Evolutionary conservation across 208 protist species (phyloP), one percentile per base, ranked within the genome.

Genomic region (Trypanosoma mega): DNA sequence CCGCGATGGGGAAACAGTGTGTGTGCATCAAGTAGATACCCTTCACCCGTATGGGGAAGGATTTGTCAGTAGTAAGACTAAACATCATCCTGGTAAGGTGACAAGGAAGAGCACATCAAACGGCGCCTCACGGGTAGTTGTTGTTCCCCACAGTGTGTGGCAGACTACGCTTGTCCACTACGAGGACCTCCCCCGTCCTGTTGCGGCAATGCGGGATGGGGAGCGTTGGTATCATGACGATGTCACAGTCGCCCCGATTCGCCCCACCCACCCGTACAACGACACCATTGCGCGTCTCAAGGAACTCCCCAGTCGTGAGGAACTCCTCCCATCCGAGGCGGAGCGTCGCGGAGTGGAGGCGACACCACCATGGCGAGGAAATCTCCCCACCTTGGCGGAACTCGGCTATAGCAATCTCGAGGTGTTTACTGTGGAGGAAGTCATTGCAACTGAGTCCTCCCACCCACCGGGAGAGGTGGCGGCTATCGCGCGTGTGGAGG

Each of bases 211-310:
- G 87, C 71, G 77, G 41, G 83, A 93, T 29, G 85, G 85, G 16
- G 83, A 93, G 74, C 80, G 90, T 3, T 92, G 85, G 83, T 94
- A 89, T 69, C 87, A 94, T 61, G 90, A 96, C 59, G 87, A 93
- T 48, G 80, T 92, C 26, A 90, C 76, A 9, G 52, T 74, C 14
- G 79, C 78, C n/a, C 73, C 62, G 23, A 92, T 94, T 44, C 90
- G 90, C 27, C 90, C 78, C 3, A 94, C 87, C 8, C 46, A 43
- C 29, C 78, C 83, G 44, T 96, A 90, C 72, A 74, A 93, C 63
- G 21, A 9, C n/a, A 30, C 63, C 14, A 82, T 80, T 18, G 63
- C 37, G 23, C 65, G 60, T n/a, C 56, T 89, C 14, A 37, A 49
- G 0, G 24, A n/a, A 7, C 59, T 87, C 24, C 73, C 80, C 16